Percentiles rank a stretch among this genome's conserved stretches.
Conservation (phyloP, 345 rosid genomes). For the Physaria fendleri region DNA sequence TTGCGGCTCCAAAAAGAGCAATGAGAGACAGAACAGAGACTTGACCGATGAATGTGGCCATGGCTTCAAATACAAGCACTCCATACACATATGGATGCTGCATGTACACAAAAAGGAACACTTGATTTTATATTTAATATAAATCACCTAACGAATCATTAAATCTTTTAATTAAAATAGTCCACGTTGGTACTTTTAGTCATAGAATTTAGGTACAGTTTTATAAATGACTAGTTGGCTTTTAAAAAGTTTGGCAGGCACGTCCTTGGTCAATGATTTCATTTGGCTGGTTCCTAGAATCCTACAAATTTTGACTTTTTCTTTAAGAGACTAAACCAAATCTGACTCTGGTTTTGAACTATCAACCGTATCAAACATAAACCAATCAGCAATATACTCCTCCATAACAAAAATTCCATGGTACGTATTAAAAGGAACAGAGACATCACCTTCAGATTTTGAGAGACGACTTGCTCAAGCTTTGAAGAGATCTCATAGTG, state of each 20-base stretch:
- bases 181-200: slow-evolving; percentile 16
- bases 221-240: background rate
- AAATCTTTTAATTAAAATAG: background rate
- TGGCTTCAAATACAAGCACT: slow-evolving; percentile 82
- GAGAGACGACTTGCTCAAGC: too few relatives aligned
- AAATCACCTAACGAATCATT: slow-evolving; percentile 1
- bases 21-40: slow-evolving; percentile 88
- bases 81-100: slow-evolving; percentile 95
- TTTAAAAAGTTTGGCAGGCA: slow-evolving; percentile 24
- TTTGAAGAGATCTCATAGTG: too few relatives aligned
- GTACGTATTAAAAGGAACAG: too few relatives aligned
- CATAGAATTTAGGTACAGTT: background rate
- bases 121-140: background rate
- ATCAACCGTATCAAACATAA: slow-evolving; percentile 1
- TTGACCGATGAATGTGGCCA: slow-evolving; percentile 95
- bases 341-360: background rate
- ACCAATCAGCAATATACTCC: too few relatives aligned
- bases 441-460: too few relatives aligned
- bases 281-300: background rate
- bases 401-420: too few relatives aligned
- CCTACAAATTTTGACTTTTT: slow-evolving; percentile 8
- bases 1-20: slow-evolving; percentile 93
- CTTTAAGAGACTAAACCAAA: background rate
- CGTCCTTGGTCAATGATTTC: slow-evolving; percentile 26
- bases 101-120: slow-evolving; percentile 14